Evolutionary conservation across 2,329 filamentous ascomycete species (phyloP).

Genomic region (Fusarium domesticum): DNA sequence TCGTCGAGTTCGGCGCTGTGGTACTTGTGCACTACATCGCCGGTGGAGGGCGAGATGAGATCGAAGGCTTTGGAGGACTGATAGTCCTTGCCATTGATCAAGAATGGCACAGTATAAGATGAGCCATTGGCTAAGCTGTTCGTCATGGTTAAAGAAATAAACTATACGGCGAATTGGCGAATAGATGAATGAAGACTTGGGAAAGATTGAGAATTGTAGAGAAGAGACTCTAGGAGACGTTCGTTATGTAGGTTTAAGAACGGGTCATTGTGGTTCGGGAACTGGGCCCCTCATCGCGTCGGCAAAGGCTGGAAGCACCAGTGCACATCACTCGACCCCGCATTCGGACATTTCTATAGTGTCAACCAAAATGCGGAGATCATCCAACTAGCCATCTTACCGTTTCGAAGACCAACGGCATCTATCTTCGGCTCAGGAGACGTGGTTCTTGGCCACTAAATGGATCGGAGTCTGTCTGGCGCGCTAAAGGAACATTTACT

Average conservation of each 20-base stretch:
- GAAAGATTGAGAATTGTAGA: background rate
- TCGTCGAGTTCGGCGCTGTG: slow-evolving; percentile 54
- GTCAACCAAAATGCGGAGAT: background rate
- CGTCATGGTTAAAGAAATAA: background rate
- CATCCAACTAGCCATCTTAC: background rate
- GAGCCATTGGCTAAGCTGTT: slow-evolving; percentile 18
- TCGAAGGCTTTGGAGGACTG: slow-evolving; percentile 48
- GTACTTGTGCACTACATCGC: slow-evolving; percentile 51
- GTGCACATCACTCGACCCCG: background rate
- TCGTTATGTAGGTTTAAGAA: background rate
- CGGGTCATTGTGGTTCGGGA: background rate
- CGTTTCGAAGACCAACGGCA: background rate
- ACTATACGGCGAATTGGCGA: background rate
- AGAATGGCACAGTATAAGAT: slow-evolving; percentile 36
- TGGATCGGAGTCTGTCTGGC: too few relatives aligned
- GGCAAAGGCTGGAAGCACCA: background rate
- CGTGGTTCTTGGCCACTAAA: too few relatives aligned
- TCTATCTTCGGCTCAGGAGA: background rate
- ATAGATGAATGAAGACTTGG: background rate
- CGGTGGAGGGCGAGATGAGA: slow-evolving; percentile 55
- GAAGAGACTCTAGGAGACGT: background rate
- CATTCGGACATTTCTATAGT: background rate
- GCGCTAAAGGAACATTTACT: too few relatives aligned
- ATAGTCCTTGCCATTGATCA: slow-evolving; percentile 46
- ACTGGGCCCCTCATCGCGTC: background rate